Percentiles rank a stretch among this genome's conserved stretches.
These are phyloP conservation scores for Saturnispora halmiae DNA, from an alignment of 805 yeast species.

Conservation along the genomic window DNA sequence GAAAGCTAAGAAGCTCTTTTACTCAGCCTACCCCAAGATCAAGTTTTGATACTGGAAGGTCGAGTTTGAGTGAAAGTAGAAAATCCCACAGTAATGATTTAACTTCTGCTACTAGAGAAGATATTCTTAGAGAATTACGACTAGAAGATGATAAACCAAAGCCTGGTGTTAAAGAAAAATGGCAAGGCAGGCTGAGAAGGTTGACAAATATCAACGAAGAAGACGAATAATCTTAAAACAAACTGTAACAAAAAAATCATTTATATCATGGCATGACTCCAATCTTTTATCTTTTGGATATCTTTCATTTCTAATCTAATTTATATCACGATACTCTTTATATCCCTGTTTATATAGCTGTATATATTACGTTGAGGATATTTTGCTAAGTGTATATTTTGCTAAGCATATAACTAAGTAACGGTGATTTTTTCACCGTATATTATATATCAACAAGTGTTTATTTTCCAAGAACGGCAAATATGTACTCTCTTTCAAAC, in stretches of 20 bases:
- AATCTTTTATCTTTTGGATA: too few species aligned
- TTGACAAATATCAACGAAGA: constrained; percentile 9
- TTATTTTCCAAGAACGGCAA: neutral
- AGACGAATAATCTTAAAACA: constrained; percentile 1
- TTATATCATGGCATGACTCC: too few species aligned
- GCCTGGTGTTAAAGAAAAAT: neutral
- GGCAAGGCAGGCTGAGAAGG: constrained; percentile 8
- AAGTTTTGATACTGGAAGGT: constrained; percentile 5
- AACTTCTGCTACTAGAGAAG: constrained; percentile 1
- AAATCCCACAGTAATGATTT: constrained; percentile 5
- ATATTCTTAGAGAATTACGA: constrained; percentile 6
- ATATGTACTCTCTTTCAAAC: constrained; percentile 5
- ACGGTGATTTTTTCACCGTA: neutral
- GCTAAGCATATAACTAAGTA: neutral
- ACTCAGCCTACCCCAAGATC: constrained; percentile 9
- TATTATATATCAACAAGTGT: too few species aligned
- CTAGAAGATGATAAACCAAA: constrained; percentile 6
- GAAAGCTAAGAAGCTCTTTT: constrained; percentile 2
- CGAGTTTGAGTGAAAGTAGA: neutral
- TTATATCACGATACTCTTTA: too few species aligned
- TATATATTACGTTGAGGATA: too few species aligned
- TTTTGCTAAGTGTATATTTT: neutral
- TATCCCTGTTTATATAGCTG: too few species aligned
- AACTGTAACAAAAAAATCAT: neutral
- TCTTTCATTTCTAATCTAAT: too few species aligned